Conservation (phyloP, 768 basidiomycete species). For the Collybiopsis confluens region DNA sequence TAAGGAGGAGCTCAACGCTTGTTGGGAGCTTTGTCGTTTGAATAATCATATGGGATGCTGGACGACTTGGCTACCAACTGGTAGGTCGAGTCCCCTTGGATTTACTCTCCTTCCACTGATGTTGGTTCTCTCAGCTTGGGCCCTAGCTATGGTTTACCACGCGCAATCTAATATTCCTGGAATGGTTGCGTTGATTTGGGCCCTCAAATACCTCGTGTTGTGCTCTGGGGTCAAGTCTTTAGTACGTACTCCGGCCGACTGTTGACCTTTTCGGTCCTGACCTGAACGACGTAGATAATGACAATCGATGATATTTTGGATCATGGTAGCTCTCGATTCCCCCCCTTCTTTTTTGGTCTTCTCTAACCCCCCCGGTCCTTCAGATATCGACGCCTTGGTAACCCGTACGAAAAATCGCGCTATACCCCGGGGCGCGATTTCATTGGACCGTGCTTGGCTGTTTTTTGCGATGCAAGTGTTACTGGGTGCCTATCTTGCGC, state of each 20-base stretch:
- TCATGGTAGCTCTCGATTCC: not conserved
- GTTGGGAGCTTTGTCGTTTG: conserved; percentile 28
- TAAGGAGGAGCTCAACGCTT: conserved; percentile 20
- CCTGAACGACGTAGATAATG: conserved; percentile 1
- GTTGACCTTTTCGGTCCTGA: not conserved
- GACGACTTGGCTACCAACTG: conserved; percentile 25
- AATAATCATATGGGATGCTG: conserved; percentile 29
- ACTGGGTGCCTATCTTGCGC: conserved; percentile 3
- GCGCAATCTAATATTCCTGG: conserved; percentile 18
- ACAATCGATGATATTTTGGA: conserved; percentile 10
- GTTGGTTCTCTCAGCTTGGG: conserved; percentile 29
- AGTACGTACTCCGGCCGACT: conserved; percentile 13
- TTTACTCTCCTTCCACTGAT: not conserved
- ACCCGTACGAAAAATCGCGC: conserved; percentile 7
- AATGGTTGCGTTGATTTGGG: conserved; percentile 14
- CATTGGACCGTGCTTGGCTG: conserved; percentile 8
- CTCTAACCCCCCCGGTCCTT: no score
- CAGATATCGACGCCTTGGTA: conserved; percentile 7
- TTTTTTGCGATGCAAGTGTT: conserved; percentile 7
- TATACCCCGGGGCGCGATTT: conserved; percentile 7
- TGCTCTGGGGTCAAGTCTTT: conserved; percentile 28
- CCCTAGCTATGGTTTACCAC: conserved; percentile 26
- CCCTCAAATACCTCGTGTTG: conserved; percentile 21
- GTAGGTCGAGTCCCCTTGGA: conserved; percentile 10
- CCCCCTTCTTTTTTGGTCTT: not conserved